A percentile compares a stretch with the other conserved stretches of the same genome.
These are phyloP conservation scores for Stephanodiscus triporus DNA, from an alignment of 108 stramenopile species.

Conservation along the genomic window DNA sequence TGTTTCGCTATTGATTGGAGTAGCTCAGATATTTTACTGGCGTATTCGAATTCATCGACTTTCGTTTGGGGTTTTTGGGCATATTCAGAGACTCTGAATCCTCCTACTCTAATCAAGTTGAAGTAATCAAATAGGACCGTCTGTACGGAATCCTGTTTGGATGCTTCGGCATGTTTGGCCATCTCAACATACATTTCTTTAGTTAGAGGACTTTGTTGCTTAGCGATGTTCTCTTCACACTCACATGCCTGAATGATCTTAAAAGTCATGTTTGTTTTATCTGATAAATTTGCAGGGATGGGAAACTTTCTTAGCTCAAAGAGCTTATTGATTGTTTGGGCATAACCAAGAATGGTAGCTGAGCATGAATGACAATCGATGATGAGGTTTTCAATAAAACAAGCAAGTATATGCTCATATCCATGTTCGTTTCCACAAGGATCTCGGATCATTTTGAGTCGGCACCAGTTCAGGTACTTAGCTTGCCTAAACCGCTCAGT, in stretches of 20 bases:
- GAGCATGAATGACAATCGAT: not conserved
- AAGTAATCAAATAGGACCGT: no score
- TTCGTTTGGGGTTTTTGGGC: not conserved
- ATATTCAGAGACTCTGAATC: no score
- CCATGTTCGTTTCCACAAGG: not conserved
- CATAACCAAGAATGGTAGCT: not conserved
- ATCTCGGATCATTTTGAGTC: not conserved
- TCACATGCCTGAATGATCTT: not conserved
- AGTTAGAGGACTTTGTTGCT: slow-evolving; percentile 2
- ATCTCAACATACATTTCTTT: slow-evolving; percentile 6
- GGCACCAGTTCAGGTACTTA: not conserved
- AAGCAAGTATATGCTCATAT: not conserved
- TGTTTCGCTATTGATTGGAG: not conserved
- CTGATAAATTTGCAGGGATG: not conserved
- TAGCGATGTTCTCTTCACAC: not conserved
- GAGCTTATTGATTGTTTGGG: slow-evolving; percentile 6
- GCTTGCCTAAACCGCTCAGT: slow-evolving; percentile 26
- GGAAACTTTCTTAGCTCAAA: not conserved
- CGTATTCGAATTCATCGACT: not conserved
- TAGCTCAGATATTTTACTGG: not conserved
- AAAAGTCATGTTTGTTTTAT: not conserved
- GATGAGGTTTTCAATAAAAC: not conserved
- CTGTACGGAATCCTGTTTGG: not conserved
- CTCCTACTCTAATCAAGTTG: no score
- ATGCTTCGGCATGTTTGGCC: no score